Percentiles rank a stretch among this genome's conserved stretches.
Conservation (phyloP, 305 asterid species). For the Fraxinus angustifolia region DNA sequence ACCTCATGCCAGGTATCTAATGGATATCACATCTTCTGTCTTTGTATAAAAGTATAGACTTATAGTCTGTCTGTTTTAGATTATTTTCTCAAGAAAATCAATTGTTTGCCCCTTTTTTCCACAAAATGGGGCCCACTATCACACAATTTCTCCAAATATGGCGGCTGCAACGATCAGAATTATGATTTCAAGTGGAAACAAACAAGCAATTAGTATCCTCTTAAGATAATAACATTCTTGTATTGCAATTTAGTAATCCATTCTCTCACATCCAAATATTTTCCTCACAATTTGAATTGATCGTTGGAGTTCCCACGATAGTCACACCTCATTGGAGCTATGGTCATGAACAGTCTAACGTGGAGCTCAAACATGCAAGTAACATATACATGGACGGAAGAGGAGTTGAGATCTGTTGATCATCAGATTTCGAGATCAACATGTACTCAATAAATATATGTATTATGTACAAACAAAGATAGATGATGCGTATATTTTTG, state of each 20-base stretch:
- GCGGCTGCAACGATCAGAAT: no score
- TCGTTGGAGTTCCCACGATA: not conserved
- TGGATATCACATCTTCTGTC: not conserved
- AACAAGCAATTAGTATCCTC: not conserved
- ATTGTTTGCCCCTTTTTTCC: no score
- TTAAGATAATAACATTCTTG: not conserved
- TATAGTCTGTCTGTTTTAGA: no score
- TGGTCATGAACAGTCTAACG: not conserved
- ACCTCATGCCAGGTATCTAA: not conserved
- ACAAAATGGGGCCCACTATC: no score
- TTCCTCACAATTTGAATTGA: not conserved
- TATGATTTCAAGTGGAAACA: no score
- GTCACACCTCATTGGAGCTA: not conserved
- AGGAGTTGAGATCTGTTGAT: not conserved
- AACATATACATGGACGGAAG: not conserved
- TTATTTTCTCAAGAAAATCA: no score
- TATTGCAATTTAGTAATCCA: not conserved
- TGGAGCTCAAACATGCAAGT: not conserved
- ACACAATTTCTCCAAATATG: no score
- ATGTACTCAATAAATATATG: not conserved
- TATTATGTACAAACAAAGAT: no score
- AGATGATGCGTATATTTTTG: not conserved
- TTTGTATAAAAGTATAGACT: no score
- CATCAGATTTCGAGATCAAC: not conserved
- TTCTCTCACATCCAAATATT: not conserved